phyloP scores from a whole-genome alignment of 176 grass and related monocot genomes.

The Eragrostis nindensis region DNA sequence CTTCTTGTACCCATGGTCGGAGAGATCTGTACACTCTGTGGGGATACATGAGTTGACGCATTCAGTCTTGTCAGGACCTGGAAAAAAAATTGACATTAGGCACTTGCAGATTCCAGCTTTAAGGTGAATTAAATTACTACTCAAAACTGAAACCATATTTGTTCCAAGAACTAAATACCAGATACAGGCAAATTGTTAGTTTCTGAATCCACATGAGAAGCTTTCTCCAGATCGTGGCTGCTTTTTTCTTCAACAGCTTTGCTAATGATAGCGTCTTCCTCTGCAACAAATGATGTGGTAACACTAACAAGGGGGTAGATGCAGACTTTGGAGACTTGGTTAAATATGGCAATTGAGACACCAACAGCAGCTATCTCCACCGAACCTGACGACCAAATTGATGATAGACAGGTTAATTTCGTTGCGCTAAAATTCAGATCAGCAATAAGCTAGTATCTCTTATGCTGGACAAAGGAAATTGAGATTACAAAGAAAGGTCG shows the following conservation, averaged over 20 bases:
- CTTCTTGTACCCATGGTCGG: constrained; percentile 51
- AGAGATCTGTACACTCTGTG: constrained; percentile 38
- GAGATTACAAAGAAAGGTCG: constrained; percentile 5
- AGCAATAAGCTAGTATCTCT: not conserved
- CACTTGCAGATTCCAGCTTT: not conserved
- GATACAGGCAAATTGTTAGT: constrained; percentile 18
- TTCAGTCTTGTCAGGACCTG: constrained; percentile 54
- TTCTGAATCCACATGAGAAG: constrained; percentile 45
- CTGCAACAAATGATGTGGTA: constrained; percentile 93
- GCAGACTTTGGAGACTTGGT: constrained; percentile 92
- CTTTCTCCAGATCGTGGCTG: constrained; percentile 71
- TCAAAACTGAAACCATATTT: constrained; percentile 8
- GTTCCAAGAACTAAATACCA: constrained; percentile 45
- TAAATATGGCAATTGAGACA: constrained; percentile 96
- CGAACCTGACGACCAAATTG: constrained; percentile 53
- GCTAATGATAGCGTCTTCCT: constrained; percentile 96
- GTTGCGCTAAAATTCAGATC: constrained; percentile 10
- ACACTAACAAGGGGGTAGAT: constrained; percentile 98
- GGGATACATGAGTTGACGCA: constrained; percentile 46
- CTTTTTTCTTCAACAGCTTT: constrained; percentile 52
- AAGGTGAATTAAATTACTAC: not conserved
- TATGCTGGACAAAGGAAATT: not conserved
- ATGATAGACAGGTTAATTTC: constrained; percentile 3
- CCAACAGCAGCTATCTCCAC: constrained; percentile 90
- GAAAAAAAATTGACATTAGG: constrained; percentile 29